phyloP scores from a whole-genome alignment of 2,329 filamentous ascomycete species.

The Leptographium galeiforme region DNA sequence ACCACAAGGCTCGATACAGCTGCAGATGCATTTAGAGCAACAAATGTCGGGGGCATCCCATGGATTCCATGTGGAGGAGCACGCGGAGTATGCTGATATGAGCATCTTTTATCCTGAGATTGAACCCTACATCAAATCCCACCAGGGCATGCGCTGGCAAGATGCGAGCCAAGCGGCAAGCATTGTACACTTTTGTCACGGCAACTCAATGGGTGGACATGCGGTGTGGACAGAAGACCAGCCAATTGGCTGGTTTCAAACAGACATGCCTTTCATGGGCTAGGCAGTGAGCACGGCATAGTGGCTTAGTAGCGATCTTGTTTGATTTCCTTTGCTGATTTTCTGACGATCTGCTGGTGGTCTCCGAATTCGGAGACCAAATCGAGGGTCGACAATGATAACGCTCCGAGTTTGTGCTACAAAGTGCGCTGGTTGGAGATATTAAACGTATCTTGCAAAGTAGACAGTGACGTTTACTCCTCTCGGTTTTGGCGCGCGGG shows the following conservation, averaged over 20 bases:
- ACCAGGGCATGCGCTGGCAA: slow-evolving; percentile 16
- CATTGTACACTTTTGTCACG: slow-evolving; percentile 17
- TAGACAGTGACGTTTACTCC: too few species aligned
- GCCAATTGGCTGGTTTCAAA: neutral
- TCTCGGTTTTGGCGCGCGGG: too few species aligned
- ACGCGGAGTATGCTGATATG: neutral
- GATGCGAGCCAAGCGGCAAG: slow-evolving; percentile 12
- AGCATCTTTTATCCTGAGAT: slow-evolving; percentile 10
- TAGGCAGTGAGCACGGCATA: neutral
- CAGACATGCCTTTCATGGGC: neutral
- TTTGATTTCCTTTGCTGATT: too few species aligned
- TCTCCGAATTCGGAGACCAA: too few species aligned
- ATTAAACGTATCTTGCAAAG: too few species aligned
- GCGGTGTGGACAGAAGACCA: neutral
- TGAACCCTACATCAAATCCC: slow-evolving; percentile 10
- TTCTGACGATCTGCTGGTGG: too few species aligned
- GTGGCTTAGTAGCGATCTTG: too few species aligned
- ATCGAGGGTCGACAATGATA: too few species aligned
- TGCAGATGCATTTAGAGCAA: slow-evolving; percentile 2
- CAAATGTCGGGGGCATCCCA: neutral
- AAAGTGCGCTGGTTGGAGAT: too few species aligned
- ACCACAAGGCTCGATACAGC: slow-evolving; percentile 1
- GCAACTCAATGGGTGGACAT: slow-evolving; percentile 1
- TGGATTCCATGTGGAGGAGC: neutral
- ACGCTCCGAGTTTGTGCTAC: too few species aligned